Base-by-base conservation (phyloP, 768 basidiomycete genomes). In the Chalciporus sphaerocephalus region DNA sequence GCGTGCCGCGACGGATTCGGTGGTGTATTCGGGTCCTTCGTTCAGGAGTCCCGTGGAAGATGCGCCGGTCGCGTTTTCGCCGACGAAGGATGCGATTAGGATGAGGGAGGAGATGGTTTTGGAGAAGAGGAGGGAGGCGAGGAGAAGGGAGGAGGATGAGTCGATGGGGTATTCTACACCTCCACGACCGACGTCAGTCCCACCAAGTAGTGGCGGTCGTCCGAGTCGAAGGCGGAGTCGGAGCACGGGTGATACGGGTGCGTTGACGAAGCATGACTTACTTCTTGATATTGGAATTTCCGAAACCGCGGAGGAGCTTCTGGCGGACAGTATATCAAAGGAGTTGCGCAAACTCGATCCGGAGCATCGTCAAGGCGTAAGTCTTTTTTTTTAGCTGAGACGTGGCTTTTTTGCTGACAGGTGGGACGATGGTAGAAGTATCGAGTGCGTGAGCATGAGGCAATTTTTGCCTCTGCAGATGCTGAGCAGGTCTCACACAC, bases 401-500 rank as follows among this genome's bases (percentile, higher is more conserved):
- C n/a, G n/a, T n/a, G n/a, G n/a, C n/a, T n/a, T n/a, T 35, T 6
- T 54, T 22, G 24, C 46, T 52, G 33, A 40, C 18, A 20, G 30
- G 15, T n/a, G 24, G 44, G 17, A 44, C 38, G 42, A 41, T 39
- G 38, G 60, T 69, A 89, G 75, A 85, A 79, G 60, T 98, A 98
- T 62, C 84, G 81, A 24, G 74, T 98, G 36, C 81, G 85, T 21
- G 85, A 94, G 63, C 85, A 76, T 25, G 79, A 81, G 54, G 85
- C 80, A 13, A 90, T 95, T 28, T 89, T 88, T 55, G 92, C 92
- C 8, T 82, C 83, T 17, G 81, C 85, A 8, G 87, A 85, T 22
- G 66, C 69, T 10, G 86, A 91, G 57, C 79, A 79, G 49, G 73
- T 92, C 36, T 76, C 82, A 5, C 88, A 91, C 61, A 72, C 80